These are phyloP conservation scores for Trifolium repens DNA, from an alignment of 306 rosid genomes.

Conservation along the genomic window DNA sequence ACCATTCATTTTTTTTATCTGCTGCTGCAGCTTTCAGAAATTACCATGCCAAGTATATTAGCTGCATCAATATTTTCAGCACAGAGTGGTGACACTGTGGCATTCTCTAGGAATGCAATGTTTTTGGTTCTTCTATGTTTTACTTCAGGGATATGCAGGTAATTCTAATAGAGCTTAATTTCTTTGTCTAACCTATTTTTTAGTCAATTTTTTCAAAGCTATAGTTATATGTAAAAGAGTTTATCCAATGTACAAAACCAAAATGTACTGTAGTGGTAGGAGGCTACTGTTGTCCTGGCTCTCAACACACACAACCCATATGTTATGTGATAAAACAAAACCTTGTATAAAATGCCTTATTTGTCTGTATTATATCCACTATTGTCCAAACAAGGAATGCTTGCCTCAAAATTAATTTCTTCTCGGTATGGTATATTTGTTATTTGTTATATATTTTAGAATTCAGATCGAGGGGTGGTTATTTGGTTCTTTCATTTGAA, in stretches of 20 bases:
- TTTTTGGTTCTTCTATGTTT: constrained; percentile 60
- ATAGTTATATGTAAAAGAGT: neutral
- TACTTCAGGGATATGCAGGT: constrained; percentile 83
- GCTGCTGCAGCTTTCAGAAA: constrained; percentile 70
- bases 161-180: constrained; percentile 33
- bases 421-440: constrained; percentile 13
- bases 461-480: neutral
- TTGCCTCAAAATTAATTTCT: constrained; percentile 21
- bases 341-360: no score
- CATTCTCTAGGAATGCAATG: constrained; percentile 58
- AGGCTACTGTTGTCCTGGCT: no score
- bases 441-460: constrained; percentile 7
- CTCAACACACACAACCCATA: no score
- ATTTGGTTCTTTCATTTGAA: constrained; percentile 40
- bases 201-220: constrained; percentile 12
- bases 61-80: constrained; percentile 79
- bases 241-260: constrained; percentile 12
- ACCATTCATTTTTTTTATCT: neutral
- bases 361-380: no score
- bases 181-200: neutral
- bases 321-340: no score
- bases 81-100: constrained; percentile 56
- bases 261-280: neutral
- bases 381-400: neutral
- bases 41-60: constrained; percentile 70